These are phyloP conservation scores for Trichoderma semiorbis DNA, from an alignment of 2,329 filamentous ascomycete species.

Conservation along the genomic window DNA sequence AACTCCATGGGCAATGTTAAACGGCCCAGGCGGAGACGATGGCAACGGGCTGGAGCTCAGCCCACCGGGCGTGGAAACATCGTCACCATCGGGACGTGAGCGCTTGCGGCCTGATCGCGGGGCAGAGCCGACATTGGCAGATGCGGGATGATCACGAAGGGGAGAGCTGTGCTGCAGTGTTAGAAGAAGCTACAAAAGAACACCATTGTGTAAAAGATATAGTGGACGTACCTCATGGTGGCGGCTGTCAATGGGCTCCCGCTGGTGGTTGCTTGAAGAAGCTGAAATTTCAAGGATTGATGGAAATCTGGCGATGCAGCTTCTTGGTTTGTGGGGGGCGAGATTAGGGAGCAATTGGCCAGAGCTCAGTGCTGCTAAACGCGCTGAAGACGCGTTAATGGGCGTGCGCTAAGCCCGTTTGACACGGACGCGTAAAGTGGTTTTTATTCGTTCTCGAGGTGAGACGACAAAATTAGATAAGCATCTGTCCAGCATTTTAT, in stretches of 20 bases:
- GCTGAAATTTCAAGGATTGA: not conserved
- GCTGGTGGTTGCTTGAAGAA: not conserved
- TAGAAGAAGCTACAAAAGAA: not conserved
- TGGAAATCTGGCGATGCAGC: conserved; percentile 12
- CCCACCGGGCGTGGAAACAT: conserved; percentile 49
- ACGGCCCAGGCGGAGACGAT: conserved; percentile 60
- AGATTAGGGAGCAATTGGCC: conserved; percentile 22
- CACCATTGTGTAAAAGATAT: not conserved
- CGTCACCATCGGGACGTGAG: conserved; percentile 49
- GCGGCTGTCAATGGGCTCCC: not conserved
- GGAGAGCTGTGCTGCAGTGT: conserved; percentile 63
- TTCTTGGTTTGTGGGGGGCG: conserved; percentile 19
- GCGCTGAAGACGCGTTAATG: conserved; percentile 44
- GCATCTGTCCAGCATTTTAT: fast-evolving
- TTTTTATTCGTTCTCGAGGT: not conserved
- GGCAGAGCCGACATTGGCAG: conserved; percentile 71
- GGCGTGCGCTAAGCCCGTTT: conserved; percentile 32
- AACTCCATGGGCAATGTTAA: conserved; percentile 61
- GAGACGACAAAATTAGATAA: not conserved
- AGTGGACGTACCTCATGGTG: conserved; percentile 25
- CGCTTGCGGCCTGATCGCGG: conserved; percentile 53
- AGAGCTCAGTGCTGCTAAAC: conserved; percentile 27
- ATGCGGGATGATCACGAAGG: conserved; percentile 73
- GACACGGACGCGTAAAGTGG: conserved; percentile 37
- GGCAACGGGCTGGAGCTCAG: conserved; percentile 60